These are phyloP conservation scores for Paracoccidioides brasiliensis DNA, from an alignment of 2,329 filamentous ascomycete species.

Conservation along the genomic window DNA sequence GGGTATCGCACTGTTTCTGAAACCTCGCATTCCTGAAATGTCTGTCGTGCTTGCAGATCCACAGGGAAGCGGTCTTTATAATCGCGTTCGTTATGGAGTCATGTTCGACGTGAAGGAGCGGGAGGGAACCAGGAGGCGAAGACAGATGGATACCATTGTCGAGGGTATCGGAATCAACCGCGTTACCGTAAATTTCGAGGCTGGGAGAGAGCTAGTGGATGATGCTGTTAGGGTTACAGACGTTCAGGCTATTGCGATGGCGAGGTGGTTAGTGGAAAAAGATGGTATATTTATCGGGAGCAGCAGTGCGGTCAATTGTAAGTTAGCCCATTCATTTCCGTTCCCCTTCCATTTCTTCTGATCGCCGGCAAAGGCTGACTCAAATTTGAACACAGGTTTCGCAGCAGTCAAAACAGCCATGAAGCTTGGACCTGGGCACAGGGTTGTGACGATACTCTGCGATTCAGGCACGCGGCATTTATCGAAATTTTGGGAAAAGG, in stretches of 20 bases:
- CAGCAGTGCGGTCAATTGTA: slow-evolving; percentile 90
- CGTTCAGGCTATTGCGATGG: slow-evolving; percentile 81
- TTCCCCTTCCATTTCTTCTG: background rate
- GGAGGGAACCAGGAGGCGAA: slow-evolving; percentile 76
- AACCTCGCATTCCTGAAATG: slow-evolving; percentile 52
- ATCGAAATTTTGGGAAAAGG: slow-evolving; percentile 40
- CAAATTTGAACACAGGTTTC: slow-evolving; percentile 27
- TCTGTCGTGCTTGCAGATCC: slow-evolving; percentile 80
- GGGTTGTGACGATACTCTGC: slow-evolving; percentile 37
- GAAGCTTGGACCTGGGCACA: slow-evolving; percentile 35
- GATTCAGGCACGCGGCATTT: slow-evolving; percentile 39
- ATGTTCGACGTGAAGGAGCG: slow-evolving; percentile 86
- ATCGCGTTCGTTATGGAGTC: slow-evolving; percentile 82
- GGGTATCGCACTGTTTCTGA: slow-evolving; percentile 72
- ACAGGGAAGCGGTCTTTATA: slow-evolving; percentile 84
- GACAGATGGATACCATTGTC: slow-evolving; percentile 90
- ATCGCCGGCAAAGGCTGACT: background rate
- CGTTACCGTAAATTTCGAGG: slow-evolving; percentile 85
- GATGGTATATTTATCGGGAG: slow-evolving; percentile 92
- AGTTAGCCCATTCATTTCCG: slow-evolving; percentile 19
- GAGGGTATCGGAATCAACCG: slow-evolving; percentile 94
- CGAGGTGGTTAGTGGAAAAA: slow-evolving; percentile 87
- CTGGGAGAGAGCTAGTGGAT: slow-evolving; percentile 71
- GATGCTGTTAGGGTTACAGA: slow-evolving; percentile 84
- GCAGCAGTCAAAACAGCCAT: slow-evolving; percentile 36